phyloP scores from a whole-genome alignment of 306 rosid species.

The Erythrophleum fordii region DNA sequence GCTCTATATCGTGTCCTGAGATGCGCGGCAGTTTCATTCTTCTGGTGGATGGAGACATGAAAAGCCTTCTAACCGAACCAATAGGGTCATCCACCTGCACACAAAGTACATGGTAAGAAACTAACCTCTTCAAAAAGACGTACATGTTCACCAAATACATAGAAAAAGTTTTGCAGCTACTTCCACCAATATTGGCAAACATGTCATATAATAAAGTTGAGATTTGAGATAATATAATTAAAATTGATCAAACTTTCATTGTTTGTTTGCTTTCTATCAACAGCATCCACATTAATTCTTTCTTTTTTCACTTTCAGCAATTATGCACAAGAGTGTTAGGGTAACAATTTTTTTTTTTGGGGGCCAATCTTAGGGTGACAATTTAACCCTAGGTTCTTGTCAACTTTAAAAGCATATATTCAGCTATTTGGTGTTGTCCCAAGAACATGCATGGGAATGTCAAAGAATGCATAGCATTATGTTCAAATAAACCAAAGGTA shows the following conservation, averaged over 20 bases:
- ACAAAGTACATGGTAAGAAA: slow-evolving; percentile 36
- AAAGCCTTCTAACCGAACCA: slow-evolving; percentile 73
- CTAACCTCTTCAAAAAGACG: slow-evolving; percentile 24
- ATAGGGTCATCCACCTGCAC: slow-evolving; percentile 92
- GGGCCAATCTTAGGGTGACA: neutral
- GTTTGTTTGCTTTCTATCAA: neutral
- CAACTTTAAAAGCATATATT: slow-evolving; percentile 35
- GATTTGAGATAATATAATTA: slow-evolving; percentile 14
- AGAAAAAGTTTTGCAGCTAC: neutral
- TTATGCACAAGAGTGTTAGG: slow-evolving; percentile 9
- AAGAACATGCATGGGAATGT: slow-evolving; percentile 2
- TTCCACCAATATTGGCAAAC: slow-evolving; percentile 8
- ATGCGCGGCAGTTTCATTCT: slow-evolving; percentile 56
- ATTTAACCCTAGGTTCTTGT: slow-evolving; percentile 32
- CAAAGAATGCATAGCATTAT: slow-evolving; percentile 17
- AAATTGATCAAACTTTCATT: slow-evolving; percentile 4
- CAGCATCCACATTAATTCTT: neutral
- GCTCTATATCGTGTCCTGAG: slow-evolving; percentile 41
- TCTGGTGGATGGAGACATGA: slow-evolving; percentile 72
- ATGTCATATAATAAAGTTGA: slow-evolving; percentile 9
- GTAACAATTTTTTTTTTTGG: too few relatives aligned
- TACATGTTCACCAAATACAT: slow-evolving; percentile 4
- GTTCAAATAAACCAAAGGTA: slow-evolving; percentile 1
- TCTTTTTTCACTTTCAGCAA: neutral
- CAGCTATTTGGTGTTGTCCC: neutral